A percentile compares a stretch with the other conserved stretches of the same genome.
Conservation (phyloP, 2,329 filamentous ascomycete species). For the Pyrenochaeta sp. region DNA sequence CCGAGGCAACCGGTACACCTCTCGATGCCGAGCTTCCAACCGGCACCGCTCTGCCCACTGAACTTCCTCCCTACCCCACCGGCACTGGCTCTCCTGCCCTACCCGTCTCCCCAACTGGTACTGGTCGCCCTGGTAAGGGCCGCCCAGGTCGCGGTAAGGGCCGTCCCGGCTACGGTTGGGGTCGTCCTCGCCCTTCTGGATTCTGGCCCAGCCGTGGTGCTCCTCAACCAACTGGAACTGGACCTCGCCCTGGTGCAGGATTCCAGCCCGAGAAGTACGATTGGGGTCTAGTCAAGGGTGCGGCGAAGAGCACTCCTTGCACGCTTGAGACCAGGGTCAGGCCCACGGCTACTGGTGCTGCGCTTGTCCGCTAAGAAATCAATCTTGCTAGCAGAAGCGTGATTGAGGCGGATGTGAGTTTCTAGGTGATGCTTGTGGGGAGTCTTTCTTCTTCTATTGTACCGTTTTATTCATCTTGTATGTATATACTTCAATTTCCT, state of each 20-base stretch:
- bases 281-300: constrained; percentile 10
- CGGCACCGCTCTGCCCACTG: constrained; percentile 4
- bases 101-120: constrained; percentile 7
- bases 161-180: constrained; percentile 21
- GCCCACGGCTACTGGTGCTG: constrained; percentile 23
- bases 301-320: constrained; percentile 24
- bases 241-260: constrained; percentile 11
- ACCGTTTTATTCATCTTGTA: background rate
- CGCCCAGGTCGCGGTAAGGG: background rate
- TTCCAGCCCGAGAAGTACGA: constrained; percentile 13
- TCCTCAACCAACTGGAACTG: constrained; percentile 6
- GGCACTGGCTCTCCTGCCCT: constrained; percentile 1
- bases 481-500: background rate
- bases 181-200: constrained; percentile 25
- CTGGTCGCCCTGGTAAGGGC: constrained; percentile 9
- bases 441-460: background rate
- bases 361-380: constrained; percentile 4
- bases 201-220: constrained; percentile 15
- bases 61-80: constrained; percentile 15
- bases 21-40: constrained; percentile 1
- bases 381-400: no score
- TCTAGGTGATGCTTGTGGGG: background rate
- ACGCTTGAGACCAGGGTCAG: constrained; percentile 33
- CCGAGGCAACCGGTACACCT: background rate
- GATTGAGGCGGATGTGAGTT: background rate